A percentile compares a stretch with the other conserved stretches of the same genome.
These are phyloP conservation scores for Saccharomycopsis sp. DNA, from an alignment of 805 yeast genomes.

Conservation along the genomic window DNA sequence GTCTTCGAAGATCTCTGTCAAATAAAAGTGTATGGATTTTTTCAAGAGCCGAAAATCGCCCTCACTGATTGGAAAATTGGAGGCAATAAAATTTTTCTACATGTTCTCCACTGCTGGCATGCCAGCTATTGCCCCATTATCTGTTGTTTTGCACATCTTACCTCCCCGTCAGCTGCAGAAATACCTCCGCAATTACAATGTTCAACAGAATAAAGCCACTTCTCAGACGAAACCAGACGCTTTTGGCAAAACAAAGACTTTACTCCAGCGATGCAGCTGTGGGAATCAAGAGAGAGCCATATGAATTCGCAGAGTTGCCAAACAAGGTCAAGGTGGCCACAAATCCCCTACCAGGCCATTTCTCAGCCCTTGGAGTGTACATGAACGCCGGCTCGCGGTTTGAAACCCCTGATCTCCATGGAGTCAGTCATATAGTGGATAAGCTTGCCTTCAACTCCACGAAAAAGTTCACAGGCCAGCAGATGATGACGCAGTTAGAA, in stretches of 20 bases:
- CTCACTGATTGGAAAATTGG: not conserved
- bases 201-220: not conserved
- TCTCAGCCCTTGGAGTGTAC: constrained; percentile 84
- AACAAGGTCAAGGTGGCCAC: constrained; percentile 84
- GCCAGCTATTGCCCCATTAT: too few species aligned
- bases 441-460: constrained; percentile 81
- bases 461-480: constrained; percentile 45
- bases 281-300: constrained; percentile 14
- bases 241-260: not conserved
- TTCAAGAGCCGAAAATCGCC: not conserved
- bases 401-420: constrained; percentile 56
- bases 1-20: not conserved
- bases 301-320: constrained; percentile 28
- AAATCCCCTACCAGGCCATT: constrained; percentile 83
- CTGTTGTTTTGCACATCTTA: too few species aligned
- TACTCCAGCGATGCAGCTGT: not conserved
- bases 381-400: constrained; percentile 86
- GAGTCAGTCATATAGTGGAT: constrained; percentile 79
- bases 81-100: not conserved
- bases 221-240: not conserved
- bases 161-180: too few species aligned
- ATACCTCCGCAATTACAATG: not conserved
- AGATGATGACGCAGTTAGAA: constrained; percentile 72
- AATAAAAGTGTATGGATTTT: not conserved
- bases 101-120: too few species aligned